Evolutionary conservation across 192 early-diverging fungal species (phyloP), one percentile per base, ranked within the genome.

Genomic region (Entomortierella lignicola): DNA sequence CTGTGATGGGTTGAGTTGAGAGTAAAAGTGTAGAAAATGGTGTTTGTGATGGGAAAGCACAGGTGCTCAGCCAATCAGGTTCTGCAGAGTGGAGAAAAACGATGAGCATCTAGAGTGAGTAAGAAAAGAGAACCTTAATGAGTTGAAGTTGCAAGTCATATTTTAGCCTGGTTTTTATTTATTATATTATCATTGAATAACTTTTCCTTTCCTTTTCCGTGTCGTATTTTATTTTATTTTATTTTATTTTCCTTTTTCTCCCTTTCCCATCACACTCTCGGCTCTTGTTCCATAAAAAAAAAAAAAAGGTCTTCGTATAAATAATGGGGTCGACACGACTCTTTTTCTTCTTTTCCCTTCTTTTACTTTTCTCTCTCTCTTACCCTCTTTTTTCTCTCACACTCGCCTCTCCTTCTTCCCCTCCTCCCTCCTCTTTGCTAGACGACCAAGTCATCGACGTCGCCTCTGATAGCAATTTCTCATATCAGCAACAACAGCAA

Each of bases 151-250:
- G 13, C n/a, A n/a, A n/a, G n/a, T n/a, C 1, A 34, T 21, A 0
- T 31, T 21, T 51, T 30, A 23, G 23, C 4, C 47, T 31, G 21
- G 6, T n/a, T 25, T 37, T 54, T n/a, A 65, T 25, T 31, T 23
- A 34, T 5, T 32, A 37, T 20, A 15, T 47, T 47, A 15, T 47
- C 2, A 15, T 47, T 47, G 44, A 42, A 42, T 42, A 42, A 42
- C 17, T 20, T 47, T 70, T 70, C 68, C 12, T 54, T 70, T 61
- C 68, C 68, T 63, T 54, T 32, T 61, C 37, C 17, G 60, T 71
- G 34, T 13, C 17, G 15, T 32, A 31, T 44, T 18, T 21, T 48
- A 15, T 26, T 44, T 26, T n/a, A 25, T 43, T 37, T 37, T 37
- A 37, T 37, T 37, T 37, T 7, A n/a, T n/a, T n/a, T n/a, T n/a